Evolutionary conservation across 176 grass and related monocot species (phyloP).

Genomic region (Carex kokanica): DNA sequence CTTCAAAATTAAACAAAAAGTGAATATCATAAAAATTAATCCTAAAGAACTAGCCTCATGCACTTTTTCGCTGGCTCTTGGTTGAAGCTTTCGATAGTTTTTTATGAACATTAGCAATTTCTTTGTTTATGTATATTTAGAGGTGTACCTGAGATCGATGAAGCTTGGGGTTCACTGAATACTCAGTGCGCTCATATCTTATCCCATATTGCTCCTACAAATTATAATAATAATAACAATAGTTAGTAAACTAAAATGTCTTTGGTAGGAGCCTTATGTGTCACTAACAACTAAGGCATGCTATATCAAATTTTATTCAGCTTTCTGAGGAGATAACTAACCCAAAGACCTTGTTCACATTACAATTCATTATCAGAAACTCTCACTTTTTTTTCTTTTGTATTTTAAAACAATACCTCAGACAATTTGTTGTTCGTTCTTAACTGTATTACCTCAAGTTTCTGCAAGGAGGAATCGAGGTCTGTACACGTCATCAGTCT

Average conservation of each 20-base stretch:
- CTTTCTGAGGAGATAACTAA: not conserved
- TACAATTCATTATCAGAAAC: not conserved
- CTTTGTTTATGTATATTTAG: not conserved
- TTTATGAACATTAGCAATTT: not conserved
- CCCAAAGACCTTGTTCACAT: not conserved
- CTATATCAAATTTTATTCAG: not conserved
- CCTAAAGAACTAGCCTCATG: not conserved
- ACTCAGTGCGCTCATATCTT: slow-evolving; percentile 44
- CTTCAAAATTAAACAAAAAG: slow-evolving; percentile 48
- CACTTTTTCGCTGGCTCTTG: not conserved
- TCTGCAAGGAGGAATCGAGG: slow-evolving; percentile 83
- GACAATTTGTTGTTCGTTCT: not conserved
- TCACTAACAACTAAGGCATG: not conserved
- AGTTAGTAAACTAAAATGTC: not conserved
- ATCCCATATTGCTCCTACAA: slow-evolving; percentile 69
- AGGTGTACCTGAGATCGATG: slow-evolving; percentile 77
- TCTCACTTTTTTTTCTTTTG: not conserved
- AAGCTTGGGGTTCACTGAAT: slow-evolving; percentile 50
- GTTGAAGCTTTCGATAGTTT: not conserved
- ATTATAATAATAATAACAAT: slow-evolving; percentile 14
- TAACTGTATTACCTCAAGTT: slow-evolving; percentile 58
- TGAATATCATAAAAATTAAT: not conserved
- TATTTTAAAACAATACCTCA: not conserved
- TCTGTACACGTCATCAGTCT: slow-evolving; percentile 57
- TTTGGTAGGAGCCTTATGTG: not conserved